A percentile compares a stretch with the other conserved stretches of the same genome.
Conservation (phyloP, 768 basidiomycete genomes). For the Leccinum obscurum region DNA sequence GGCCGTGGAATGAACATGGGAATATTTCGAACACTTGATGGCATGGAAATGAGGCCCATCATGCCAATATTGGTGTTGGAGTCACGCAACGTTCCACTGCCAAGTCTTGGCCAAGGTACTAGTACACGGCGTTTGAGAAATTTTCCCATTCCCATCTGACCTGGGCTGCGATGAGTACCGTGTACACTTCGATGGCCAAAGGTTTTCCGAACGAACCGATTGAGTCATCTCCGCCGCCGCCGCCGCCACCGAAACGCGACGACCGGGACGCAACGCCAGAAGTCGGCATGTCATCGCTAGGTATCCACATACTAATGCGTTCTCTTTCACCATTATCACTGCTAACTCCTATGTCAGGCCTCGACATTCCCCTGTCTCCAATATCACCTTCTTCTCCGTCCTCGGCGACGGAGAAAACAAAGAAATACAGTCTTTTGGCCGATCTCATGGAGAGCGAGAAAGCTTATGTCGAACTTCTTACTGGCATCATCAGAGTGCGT, state of each 20-base stretch:
- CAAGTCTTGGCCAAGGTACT: background rate
- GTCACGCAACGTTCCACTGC: background rate
- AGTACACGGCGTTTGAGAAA: background rate
- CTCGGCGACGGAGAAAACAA: conserved; percentile 47
- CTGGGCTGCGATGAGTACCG: conserved; percentile 7
- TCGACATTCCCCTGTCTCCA: conserved; percentile 26
- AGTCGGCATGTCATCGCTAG: conserved; percentile 22
- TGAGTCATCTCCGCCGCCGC: conserved; percentile 3
- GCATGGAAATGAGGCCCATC: background rate
- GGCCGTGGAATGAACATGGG: background rate
- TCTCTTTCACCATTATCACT: conserved; percentile 5
- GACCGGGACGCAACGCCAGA: background rate
- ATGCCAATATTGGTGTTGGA: background rate
- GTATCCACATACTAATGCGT: conserved; percentile 14
- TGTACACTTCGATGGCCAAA: conserved; percentile 9
- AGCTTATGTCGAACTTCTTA: conserved; percentile 85
- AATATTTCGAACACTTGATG: background rate
- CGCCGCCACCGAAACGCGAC: conserved; percentile 25
- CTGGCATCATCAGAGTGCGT: conserved; percentile 87
- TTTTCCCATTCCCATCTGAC: conserved; percentile 4
- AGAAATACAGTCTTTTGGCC: conserved; percentile 76
- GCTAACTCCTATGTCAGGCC: conserved; percentile 23
- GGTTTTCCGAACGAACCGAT: background rate
- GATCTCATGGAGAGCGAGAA: conserved; percentile 96
- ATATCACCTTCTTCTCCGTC: conserved; percentile 22